These are phyloP conservation scores for Calonectria henricotiae DNA, from an alignment of 2,329 filamentous ascomycete species.

Conservation along the genomic window DNA sequence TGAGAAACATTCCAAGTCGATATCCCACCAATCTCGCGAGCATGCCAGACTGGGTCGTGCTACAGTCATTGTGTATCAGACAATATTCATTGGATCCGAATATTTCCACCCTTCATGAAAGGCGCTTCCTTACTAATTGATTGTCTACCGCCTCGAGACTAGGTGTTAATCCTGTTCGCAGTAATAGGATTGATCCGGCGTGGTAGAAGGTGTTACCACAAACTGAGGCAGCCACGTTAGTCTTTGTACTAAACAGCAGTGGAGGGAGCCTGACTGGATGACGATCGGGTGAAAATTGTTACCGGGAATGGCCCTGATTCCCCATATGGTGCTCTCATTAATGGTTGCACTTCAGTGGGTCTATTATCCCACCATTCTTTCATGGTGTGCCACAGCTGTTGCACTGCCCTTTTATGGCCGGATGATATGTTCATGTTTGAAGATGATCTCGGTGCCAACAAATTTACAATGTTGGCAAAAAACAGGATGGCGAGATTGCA, in stretches of 20 bases:
- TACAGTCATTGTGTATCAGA: neutral
- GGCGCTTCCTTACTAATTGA: neutral
- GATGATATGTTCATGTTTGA: neutral
- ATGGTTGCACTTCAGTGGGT: neutral
- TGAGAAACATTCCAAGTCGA: neutral
- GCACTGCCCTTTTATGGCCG: neutral
- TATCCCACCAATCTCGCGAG: slow-evolving; percentile 4
- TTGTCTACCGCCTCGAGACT: neutral
- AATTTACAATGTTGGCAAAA: slow-evolving; percentile 7
- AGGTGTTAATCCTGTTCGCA: neutral
- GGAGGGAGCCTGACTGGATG: neutral
- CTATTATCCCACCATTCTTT: neutral
- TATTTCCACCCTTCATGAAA: neutral
- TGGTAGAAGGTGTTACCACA: slow-evolving; percentile 3
- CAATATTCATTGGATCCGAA: rapidly evolving
- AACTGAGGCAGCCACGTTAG: neutral
- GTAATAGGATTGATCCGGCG: neutral
- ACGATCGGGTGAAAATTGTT: neutral
- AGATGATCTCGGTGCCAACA: neutral
- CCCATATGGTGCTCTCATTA: neutral
- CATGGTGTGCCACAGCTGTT: neutral
- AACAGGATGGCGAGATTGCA: slow-evolving; percentile 3
- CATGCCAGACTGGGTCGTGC: slow-evolving; percentile 5
- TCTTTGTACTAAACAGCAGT: too few species aligned
- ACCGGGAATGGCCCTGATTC: neutral